These are phyloP conservation scores for Diaporthe sp. DNA, from an alignment of 2,329 filamentous ascomycete genomes.

Conservation along the genomic window DNA sequence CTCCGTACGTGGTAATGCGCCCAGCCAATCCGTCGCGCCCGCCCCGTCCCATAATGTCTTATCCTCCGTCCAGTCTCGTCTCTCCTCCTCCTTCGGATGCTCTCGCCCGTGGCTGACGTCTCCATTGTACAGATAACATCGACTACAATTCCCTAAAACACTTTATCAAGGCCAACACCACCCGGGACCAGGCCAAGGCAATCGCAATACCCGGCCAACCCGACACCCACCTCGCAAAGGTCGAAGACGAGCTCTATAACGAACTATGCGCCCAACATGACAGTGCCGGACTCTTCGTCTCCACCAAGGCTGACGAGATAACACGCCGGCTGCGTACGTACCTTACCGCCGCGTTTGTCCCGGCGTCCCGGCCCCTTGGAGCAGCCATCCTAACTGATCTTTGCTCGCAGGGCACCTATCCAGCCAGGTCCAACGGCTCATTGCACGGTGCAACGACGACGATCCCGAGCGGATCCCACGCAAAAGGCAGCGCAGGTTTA, in stretches of 20 bases:
- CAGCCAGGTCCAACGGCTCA: conserved; percentile 57
- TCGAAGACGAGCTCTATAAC: conserved; percentile 77
- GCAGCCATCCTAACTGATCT: conserved; percentile 3
- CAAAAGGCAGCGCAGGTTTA: conserved; percentile 62
- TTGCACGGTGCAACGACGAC: conserved; percentile 54
- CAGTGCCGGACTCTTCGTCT: conserved; percentile 81
- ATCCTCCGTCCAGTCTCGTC: not conserved
- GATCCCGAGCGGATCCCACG: conserved; percentile 47
- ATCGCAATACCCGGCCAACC: conserved; percentile 80
- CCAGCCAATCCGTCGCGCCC: not conserved
- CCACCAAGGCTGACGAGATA: conserved; percentile 84
- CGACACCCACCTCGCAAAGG: conserved; percentile 67
- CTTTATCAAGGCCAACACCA: conserved; percentile 84
- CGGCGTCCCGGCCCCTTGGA: not conserved
- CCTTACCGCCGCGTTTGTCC: not conserved
- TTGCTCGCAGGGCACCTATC: conserved; percentile 57
- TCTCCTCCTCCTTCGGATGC: not conserved
- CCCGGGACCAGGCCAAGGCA: conserved; percentile 73
- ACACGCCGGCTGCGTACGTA: conserved; percentile 72
- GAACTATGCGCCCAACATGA: conserved; percentile 81
- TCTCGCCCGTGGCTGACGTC: conserved; percentile 34
- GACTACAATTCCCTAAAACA: conserved; percentile 90
- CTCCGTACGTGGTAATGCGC: conserved; percentile 64
- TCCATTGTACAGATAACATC: conserved; percentile 73
- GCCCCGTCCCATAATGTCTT: conserved; percentile 26